Conservation (phyloP, 305 asterid species). For the Fraxinus xanthoxyloides region DNA sequence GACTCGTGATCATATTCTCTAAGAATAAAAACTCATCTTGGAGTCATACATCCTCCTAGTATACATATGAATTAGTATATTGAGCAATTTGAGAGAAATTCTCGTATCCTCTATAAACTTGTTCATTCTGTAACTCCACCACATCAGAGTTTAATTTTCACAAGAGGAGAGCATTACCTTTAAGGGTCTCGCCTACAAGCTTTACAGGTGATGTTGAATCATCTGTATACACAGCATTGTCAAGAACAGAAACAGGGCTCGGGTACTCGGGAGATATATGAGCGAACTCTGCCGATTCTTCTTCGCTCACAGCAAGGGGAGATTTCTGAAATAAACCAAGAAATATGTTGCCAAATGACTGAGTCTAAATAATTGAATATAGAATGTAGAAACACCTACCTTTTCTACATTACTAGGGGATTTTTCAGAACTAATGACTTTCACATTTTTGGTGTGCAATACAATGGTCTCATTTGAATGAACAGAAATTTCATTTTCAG, state of each 20-base stretch:
- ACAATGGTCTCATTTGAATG: conserved; percentile 34
- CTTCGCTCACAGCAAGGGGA: conserved; percentile 28
- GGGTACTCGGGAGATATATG: conserved; percentile 55
- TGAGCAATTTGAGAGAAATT: background rate
- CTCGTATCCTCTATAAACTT: background rate
- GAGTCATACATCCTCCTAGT: background rate
- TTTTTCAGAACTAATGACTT: conserved; percentile 34
- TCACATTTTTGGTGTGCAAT: conserved; percentile 37
- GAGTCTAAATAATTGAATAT: background rate
- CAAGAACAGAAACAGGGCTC: conserved; percentile 86
- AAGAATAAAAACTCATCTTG: background rate
- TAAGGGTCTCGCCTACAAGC: conserved; percentile 37
- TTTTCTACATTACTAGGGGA: conserved; percentile 38
- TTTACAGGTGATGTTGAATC: conserved; percentile 59
- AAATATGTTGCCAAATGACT: conserved; percentile 14
- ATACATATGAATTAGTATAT: background rate
- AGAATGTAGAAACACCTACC: conserved; percentile 35
- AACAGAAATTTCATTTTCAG: conserved; percentile 39
- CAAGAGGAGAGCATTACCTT: conserved; percentile 40
- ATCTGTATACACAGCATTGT: conserved; percentile 38
- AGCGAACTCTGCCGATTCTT: conserved; percentile 43
- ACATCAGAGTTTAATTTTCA: background rate
- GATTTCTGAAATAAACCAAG: conserved; percentile 45
- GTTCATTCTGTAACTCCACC: background rate
- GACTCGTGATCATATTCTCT: background rate